These are phyloP conservation scores for Allomyces macrogynus DNA, from an alignment of 192 early-diverging fungal species.

Conservation along the genomic window DNA sequence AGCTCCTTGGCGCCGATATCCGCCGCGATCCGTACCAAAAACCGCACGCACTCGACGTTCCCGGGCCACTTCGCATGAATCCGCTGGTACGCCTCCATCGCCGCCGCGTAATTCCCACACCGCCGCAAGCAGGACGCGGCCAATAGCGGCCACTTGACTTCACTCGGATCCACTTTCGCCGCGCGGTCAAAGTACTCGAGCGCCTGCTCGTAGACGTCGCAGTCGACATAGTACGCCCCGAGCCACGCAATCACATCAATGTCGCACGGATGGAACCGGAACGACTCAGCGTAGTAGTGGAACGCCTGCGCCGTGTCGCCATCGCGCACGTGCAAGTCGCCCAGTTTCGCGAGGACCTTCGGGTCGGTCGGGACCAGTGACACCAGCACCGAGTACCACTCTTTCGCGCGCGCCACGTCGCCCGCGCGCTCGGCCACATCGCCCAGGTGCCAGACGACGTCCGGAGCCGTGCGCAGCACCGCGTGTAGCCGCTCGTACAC, in stretches of 20 bases:
- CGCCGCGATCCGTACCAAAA: constrained; percentile 37
- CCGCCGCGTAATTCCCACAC: constrained; percentile 30
- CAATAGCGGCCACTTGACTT: constrained; percentile 37
- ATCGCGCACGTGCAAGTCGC: constrained; percentile 23
- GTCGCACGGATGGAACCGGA: constrained; percentile 32
- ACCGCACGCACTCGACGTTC: constrained; percentile 34
- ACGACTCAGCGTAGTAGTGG: constrained; percentile 41
- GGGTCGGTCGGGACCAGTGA: constrained; percentile 40
- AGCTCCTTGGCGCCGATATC: constrained; percentile 36
- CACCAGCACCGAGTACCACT: constrained; percentile 40
- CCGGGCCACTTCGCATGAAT: constrained; percentile 34
- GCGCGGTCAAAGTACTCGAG: constrained; percentile 34
- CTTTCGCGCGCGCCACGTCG: constrained; percentile 23
- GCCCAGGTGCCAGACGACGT: constrained; percentile 38
- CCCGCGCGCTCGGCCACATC: constrained; percentile 33
- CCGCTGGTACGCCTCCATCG: constrained; percentile 30
- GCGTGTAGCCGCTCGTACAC: constrained; percentile 37
- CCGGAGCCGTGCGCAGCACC: constrained; percentile 27
- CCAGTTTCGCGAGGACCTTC: constrained; percentile 24
- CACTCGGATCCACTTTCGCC: constrained; percentile 20
- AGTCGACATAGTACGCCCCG: constrained; percentile 39
- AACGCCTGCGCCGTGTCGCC: constrained; percentile 37
- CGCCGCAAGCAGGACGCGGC: constrained; percentile 29
- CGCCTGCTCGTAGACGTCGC: constrained; percentile 38
- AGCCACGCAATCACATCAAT: constrained; percentile 37